A percentile compares a stretch with the other conserved stretches of the same genome.
These are phyloP conservation scores for Saturnispora kantuleensis DNA, from an alignment of 805 yeast genomes.

Conservation along the genomic window DNA sequence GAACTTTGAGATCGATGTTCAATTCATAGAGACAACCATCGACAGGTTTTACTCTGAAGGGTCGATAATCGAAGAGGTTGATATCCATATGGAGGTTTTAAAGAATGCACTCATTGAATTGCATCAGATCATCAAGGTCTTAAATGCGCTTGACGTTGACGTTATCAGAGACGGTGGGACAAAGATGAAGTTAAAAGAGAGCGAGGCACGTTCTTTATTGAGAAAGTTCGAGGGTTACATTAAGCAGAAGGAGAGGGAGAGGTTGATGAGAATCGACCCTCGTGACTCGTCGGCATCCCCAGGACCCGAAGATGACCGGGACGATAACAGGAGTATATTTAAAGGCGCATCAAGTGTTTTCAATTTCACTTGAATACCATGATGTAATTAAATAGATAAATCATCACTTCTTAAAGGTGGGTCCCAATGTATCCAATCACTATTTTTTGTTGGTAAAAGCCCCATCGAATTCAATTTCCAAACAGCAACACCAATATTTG, in stretches of 20 bases:
- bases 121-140: slow-evolving; percentile 66
- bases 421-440: slow-evolving; percentile 94
- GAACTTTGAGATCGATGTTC: slow-evolving; percentile 73
- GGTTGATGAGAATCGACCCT: neutral
- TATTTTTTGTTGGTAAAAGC: slow-evolving; percentile 70
- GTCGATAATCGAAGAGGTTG: slow-evolving; percentile 7
- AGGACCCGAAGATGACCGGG: slow-evolving; percentile 4
- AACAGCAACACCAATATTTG: slow-evolving; percentile 62
- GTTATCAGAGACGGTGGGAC: slow-evolving; percentile 33
- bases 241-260: slow-evolving; percentile 14
- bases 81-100: slow-evolving; percentile 11
- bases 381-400: slow-evolving; percentile 6
- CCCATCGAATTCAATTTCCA: slow-evolving; percentile 88
- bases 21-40: slow-evolving; percentile 49
- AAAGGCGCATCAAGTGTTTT: slow-evolving; percentile 17
- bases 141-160: slow-evolving; percentile 54
- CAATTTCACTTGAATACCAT: slow-evolving; percentile 2
- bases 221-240: slow-evolving; percentile 37
- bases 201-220: slow-evolving; percentile 54
- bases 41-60: slow-evolving; percentile 7
- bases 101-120: slow-evolving; percentile 61
- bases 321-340: slow-evolving; percentile 20
- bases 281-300: neutral
- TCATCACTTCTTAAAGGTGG: slow-evolving; percentile 24
- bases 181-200: slow-evolving; percentile 34